Evolutionary conservation across 208 protist genomes (phyloP).

Genomic region (Trypanosoma rangeli): DNA sequence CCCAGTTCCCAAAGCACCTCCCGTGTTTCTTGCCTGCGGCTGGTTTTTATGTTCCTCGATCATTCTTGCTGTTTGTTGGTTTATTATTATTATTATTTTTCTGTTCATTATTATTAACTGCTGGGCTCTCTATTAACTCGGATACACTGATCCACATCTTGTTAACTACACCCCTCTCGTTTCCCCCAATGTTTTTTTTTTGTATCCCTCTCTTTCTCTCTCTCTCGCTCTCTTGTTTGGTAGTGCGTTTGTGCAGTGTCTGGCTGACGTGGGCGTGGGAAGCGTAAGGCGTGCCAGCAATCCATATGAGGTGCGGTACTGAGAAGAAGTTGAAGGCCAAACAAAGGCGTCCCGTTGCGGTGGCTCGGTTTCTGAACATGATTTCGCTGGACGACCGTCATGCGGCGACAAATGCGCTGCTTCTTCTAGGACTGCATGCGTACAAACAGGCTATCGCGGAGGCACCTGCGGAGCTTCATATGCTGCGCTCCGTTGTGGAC

Average conservation of each 20-base stretch:
- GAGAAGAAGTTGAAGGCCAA: constrained; percentile 4
- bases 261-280: not conserved
- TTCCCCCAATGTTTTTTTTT: no score
- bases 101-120: no score
- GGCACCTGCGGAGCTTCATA: constrained; percentile 17
- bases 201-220: not conserved
- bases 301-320: not conserved
- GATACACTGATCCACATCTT: no score
- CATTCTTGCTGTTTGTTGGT: no score
- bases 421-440: constrained; percentile 23
- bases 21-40: no score
- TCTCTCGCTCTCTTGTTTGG: not conserved
- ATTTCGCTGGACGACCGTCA: constrained; percentile 32
- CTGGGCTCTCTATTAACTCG: no score
- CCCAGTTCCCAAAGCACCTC: no score
- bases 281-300: not conserved
- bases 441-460: constrained; percentile 10
- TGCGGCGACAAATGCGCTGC: constrained; percentile 22
- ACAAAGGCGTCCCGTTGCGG: constrained; percentile 23
- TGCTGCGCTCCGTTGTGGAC: constrained; percentile 6
- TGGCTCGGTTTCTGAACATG: constrained; percentile 31
- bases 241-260: not conserved
- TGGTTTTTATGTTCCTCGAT: no score
- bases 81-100: no score
- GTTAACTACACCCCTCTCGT: no score